Percentiles rank a stretch among this genome's conserved stretches.
These are phyloP conservation scores for Nepenthes alata DNA, from an alignment of 179 eudicot species.

Conservation along the genomic window DNA sequence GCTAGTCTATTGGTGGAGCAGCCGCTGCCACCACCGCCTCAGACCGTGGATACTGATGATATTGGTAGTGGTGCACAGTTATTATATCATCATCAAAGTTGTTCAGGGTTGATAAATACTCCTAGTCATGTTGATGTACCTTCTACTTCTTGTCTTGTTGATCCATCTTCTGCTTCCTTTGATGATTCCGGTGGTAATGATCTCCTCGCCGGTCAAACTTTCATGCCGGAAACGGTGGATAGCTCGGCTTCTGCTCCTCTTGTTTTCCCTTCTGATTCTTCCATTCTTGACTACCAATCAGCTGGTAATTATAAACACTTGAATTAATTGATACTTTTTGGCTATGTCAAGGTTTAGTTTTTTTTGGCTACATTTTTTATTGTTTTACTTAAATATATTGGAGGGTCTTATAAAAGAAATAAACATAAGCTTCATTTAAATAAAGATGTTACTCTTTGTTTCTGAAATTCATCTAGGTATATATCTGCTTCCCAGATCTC, in stretches of 20 bases:
- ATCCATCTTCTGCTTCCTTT: not conserved
- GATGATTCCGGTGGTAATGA: not conserved
- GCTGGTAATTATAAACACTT: not conserved
- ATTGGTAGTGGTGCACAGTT: not conserved
- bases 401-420: too few species aligned
- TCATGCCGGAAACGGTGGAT: slow-evolving; percentile 14
- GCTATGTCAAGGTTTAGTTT: too few species aligned
- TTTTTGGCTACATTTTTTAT: too few species aligned
- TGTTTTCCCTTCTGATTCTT: slow-evolving; percentile 5
- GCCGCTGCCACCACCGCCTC: not conserved
- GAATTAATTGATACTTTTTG: too few species aligned
- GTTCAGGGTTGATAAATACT: not conserved
- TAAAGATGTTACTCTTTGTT: too few species aligned
- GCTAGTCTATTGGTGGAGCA: slow-evolving; percentile 23
- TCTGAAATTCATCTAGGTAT: too few species aligned
- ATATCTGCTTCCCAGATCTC: too few species aligned
- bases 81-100: not conserved
- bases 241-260: slow-evolving; percentile 1
- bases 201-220: slow-evolving; percentile 13
- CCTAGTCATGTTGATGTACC: too few species aligned
- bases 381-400: too few species aligned
- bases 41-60: not conserved
- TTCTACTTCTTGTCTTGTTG: not conserved
- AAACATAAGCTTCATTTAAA: too few species aligned
- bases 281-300: slow-evolving; percentile 14